Base-by-base conservation (phyloP, 2,329 filamentous ascomycete species). In the Aspergillus pseudoterreus region DNA sequence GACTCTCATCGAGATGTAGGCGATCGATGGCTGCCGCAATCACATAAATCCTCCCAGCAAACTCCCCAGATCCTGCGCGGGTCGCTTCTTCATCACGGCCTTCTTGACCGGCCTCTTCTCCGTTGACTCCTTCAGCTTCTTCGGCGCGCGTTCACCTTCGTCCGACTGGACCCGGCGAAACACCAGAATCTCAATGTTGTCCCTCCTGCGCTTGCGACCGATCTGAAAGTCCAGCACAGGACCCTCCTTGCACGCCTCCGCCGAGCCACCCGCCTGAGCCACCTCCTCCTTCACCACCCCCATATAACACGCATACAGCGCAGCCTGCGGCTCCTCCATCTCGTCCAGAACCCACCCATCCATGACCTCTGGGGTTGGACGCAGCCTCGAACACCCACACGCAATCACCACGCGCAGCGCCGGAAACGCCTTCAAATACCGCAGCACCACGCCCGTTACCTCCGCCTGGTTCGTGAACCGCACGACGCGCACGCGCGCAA, bases 401-500 rank as follows among this genome's bases (percentile, higher is more conserved):
- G 68, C 53, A 14, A 75, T 53, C 17, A 76, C 53, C 12, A 65
- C 45, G n/a, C 61, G 63, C 21, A 77, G 51, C 8, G 63, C 62
- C 3, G 71, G 72, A 35, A 77, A 66, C 3, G 46, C 44, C 15
- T 58, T 53, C 12, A 75, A 53, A 52, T 70, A 71, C 30, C 60
- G 57, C 42, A 76, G 65, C 3, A 66, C 51, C 15, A 63, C 58
- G 14, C 52, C 43, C 4, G 67, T 69, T 2, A 75, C 27, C 4
- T 64, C 51, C 6, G 54, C 48, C 46, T 75, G 72, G 35, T 63
- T 51, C 21, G 60, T 59, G 38, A 76, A 53, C 39, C 69, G 58
- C 30, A 77, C 49, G 19, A 72, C 57, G 3, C 69, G 66, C 4
- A 77, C 62, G 46, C 74, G 63, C 41, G 63, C 61, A 50, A 76